Conservation (phyloP, 164 flowering plant species). For the Malania oleifera region DNA sequence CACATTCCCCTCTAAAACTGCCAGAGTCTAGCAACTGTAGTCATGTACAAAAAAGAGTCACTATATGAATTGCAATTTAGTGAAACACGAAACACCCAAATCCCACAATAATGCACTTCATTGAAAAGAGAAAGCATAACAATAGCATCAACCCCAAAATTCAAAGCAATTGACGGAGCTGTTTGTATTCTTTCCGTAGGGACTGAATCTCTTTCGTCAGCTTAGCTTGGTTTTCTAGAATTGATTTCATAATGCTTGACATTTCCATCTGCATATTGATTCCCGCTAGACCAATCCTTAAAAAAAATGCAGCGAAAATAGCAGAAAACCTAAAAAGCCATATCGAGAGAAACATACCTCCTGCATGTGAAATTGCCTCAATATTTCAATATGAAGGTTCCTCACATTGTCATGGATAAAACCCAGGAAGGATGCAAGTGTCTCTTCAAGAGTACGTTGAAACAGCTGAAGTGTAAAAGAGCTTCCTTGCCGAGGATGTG, state of each 20-base stretch:
- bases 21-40: too few species aligned
- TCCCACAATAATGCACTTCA: too few species aligned
- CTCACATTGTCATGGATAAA: slow-evolving; percentile 84
- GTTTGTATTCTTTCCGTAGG: slow-evolving; percentile 72
- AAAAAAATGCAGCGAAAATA: neutral
- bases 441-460: slow-evolving; percentile 82
- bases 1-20: too few species aligned
- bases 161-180: slow-evolving; percentile 68
- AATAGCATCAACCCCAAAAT: too few species aligned
- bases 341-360: slow-evolving; percentile 68
- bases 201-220: slow-evolving; percentile 73
- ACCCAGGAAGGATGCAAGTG: slow-evolving; percentile 68
- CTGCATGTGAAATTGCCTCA: slow-evolving; percentile 81
- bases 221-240: slow-evolving; percentile 71
- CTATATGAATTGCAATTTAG: too few species aligned
- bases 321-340: neutral
- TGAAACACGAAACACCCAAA: too few species aligned
- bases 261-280: slow-evolving; percentile 55
- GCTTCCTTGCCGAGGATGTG: slow-evolving; percentile 58
- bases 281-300: neutral
- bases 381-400: slow-evolving; percentile 89
- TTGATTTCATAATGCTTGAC: slow-evolving; percentile 40
- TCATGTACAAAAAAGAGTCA: too few species aligned
- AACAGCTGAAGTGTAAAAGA: slow-evolving; percentile 81
- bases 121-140: too few species aligned